Conservation (phyloP, 805 yeast genomes). For the Nakazawaea sp. region DNA sequence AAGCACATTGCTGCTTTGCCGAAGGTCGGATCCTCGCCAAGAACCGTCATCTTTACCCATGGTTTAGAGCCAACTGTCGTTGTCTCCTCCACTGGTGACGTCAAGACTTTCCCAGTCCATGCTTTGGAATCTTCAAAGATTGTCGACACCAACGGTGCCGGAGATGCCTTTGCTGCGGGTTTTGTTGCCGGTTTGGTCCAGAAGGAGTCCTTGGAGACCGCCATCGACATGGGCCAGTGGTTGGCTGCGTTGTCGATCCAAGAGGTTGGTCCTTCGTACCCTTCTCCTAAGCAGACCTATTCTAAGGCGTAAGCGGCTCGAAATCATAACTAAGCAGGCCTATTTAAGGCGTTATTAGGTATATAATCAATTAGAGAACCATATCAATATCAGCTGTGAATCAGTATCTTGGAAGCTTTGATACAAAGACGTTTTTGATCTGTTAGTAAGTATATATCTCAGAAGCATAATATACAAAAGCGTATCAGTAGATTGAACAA, state of each 20-base stretch:
- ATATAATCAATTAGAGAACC: no score
- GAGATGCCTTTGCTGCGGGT: constrained; percentile 98
- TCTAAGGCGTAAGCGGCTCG: constrained; percentile 4
- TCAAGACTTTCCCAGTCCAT: constrained; percentile 57
- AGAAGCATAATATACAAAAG: no score
- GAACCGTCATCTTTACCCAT: constrained; percentile 92
- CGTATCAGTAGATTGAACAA: no score
- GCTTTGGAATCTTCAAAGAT: constrained; percentile 61
- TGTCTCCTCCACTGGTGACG: constrained; percentile 36
- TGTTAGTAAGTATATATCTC: no score
- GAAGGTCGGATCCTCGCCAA: constrained; percentile 64
- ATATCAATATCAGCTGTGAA: no score
- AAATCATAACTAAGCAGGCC: background rate
- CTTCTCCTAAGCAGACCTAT: constrained; percentile 63
- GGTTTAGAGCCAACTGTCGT: constrained; percentile 88
- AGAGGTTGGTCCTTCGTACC: constrained; percentile 92
- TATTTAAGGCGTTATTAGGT: no score
- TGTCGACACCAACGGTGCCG: constrained; percentile 97
- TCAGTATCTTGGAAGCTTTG: no score
- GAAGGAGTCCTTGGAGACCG: constrained; percentile 52
- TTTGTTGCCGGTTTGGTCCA: constrained; percentile 83
- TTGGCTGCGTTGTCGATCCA: constrained; percentile 88
- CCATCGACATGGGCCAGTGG: constrained; percentile 91
- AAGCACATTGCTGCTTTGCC: constrained; percentile 73
- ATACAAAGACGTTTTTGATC: no score